Base-by-base conservation (phyloP, 2,329 filamentous ascomycete species). In the Phoma sp. region DNA sequence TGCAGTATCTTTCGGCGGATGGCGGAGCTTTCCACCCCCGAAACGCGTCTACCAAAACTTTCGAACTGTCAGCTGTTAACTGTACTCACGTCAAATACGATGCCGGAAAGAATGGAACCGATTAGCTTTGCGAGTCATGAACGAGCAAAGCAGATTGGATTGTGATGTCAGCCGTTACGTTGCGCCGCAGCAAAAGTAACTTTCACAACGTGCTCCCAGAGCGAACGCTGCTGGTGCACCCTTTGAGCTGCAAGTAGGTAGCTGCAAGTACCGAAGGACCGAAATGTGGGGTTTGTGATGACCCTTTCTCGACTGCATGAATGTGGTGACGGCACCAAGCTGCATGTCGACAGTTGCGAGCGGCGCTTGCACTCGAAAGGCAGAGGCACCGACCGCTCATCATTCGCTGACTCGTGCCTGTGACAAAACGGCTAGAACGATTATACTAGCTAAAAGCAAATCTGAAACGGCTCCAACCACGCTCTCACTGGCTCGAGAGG, bases 401-500 rank as follows among this genome's bases (percentile, higher is more conserved):
- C 47, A 72, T 72, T 69, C 61, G 69, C 59, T 66, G 63, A 65
- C 55, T 64, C 58, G 59, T 54, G 48, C 54, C 52, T 45, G 58
- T 57, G 49, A 52, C 54, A 60, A 60, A 64, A 64, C 64, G 64
- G 63, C 58, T 59, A 66, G 63, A 53, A 48, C 29, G 30, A 45
- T 48, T 46, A 47, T 48, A 62, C 66, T 68, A 70, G 68, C 62
- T 64, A 63, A 63, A 71, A 69, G 64, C 56, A 68, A 66, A 25
- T 62, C 64, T 73, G 71, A 72, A 73, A 73, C 71, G 65, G 67
- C 52, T 60, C 65, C 60, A 50, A 61, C 55, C 42, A 61, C 56
- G 43, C 54, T 48, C 56, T 69, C 57, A 68, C 63, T 70, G 66
- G 66, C 60, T 55, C 50, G 52, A 56, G 43, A 47, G 48, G 57